Base-by-base conservation (phyloP, 495 filamentous ascomycete species). In the Daldinia childiae region DNA sequence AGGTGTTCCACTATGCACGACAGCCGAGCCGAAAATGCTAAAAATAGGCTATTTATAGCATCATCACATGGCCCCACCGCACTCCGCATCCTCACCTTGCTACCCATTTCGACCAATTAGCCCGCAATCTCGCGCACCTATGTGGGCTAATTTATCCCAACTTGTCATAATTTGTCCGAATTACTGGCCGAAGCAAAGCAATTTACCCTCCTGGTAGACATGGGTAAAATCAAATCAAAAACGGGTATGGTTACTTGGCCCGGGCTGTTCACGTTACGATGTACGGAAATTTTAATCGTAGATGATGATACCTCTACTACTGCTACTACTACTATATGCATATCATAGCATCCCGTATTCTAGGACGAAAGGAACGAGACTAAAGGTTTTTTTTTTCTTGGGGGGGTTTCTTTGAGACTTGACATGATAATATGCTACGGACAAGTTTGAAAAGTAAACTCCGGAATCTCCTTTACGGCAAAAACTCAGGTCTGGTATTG, bases 21-120 rank as follows among this genome's bases (percentile, higher is more conserved):
- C 43, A 72, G 56, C 69, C 64, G 69, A 68, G 58, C 72, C 62
- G 17, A 69, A 71, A 69, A 66, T 69, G 74, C 74, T 78, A 76
- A 69, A 71, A 73, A 76, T 76, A 75, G 19, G 69, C 69, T 78
- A 78, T 78, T 75, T 73, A 69, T 78, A 78, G 76, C 45, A 73
- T 6, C 3, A 36, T 48, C 24, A 54, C 5, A 30, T 30, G 32
- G 62, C 61, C 58, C 72, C 71, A 71, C 64, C 58, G 63, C 59
- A 66, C 56, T 34, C 55, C 60, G 63, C 64, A 56, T 48, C 50
- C 58, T 64, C 62, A 68, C 70, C 69, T 76, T 61, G 56, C 60
- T 70, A 29, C 68, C 64, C 6, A 30, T 66, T 66, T 57, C 57
- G 43, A 64, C 69, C 72, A 72, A 75, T 75, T 72, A 72, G 64